Conservation (phyloP, 2,329 filamentous ascomycete genomes). For the Apiospora rasikravindrae region DNA sequence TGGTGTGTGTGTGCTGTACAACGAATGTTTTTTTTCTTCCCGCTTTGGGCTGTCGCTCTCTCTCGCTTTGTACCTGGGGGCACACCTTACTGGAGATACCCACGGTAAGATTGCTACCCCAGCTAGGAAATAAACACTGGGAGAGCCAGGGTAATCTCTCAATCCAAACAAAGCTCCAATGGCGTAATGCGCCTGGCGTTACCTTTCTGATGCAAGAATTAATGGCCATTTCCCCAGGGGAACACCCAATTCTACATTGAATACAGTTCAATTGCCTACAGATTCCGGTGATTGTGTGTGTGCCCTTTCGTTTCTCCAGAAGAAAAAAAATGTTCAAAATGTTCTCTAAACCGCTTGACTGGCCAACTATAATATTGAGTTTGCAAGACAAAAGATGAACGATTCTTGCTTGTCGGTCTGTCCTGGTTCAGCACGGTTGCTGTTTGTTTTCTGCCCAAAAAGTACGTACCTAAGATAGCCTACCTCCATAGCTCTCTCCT, state of each 20-base stretch:
- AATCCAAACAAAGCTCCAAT: conserved; percentile 18
- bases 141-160: conserved; percentile 17
- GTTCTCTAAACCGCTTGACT: neutral
- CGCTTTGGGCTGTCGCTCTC: neutral
- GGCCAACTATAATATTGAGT: neutral
- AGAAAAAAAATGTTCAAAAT: neutral
- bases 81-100: neutral
- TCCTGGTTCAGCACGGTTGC: neutral
- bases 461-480: conserved; percentile 1
- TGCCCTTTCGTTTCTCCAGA: neutral
- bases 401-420: neutral
- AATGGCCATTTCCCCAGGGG: neutral
- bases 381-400: neutral
- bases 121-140: conserved; percentile 14
- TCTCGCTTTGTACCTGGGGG: neutral
- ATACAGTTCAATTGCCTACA: neutral
- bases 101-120: conserved; percentile 18
- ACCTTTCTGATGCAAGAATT: conserved; percentile 13
- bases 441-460: neutral
- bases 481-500: neutral
- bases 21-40: neutral
- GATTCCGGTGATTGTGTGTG: neutral
- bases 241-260: conserved; percentile 2
- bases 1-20: neutral
- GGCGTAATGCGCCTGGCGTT: conserved; percentile 3